Base-by-base conservation (phyloP, 2,329 filamentous ascomycete species). In the Tolypocladium ovalisporum region DNA sequence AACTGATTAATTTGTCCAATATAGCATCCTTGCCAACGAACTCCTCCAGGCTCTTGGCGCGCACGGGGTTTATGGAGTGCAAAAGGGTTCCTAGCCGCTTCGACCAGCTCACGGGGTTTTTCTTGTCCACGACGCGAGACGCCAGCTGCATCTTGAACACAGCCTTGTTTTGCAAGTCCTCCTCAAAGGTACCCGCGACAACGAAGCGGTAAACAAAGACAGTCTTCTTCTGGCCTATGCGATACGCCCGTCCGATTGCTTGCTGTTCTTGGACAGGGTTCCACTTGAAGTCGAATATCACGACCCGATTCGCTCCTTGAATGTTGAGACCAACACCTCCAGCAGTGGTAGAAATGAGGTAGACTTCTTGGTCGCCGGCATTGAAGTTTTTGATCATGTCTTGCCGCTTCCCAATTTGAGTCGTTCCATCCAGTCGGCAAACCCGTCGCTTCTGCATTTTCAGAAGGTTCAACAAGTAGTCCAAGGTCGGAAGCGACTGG, bases 171-270 rank as follows among this genome's bases (percentile, higher is more conserved):
- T 91, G 84, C 52, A 95, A 74, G 12, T 80, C 79, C 44, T 87
- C 82, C 68, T 97, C 91, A 63, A 87, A 91, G 0, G 90, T 94
- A 1, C 90, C 91, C 2, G 85, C 89, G 13, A 84, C 76, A 32
- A 91, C 75, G 60, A 97, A 84, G 22, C 88, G 87, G 71, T 97
- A 97, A 1, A 97, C 90, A 66, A 82, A 92, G 1, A 96, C 91
- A 0, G 81, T 78, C 64, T 92, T 94, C 40, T 73, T 76, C 70
- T 97, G 92, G 0, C 91, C 90, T 37, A 97, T 81, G 1, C 92
- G 88, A 70, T 94, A 96, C 0, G 89, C 87, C 56, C 92, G 82
- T 2, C 90, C 92, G 54, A 96, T 83, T 1, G 92, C 92, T 71
- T 97, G 92, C 65, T 91, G 86, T 69, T 96, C 92, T 67, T 86